A percentile compares a stretch with the other conserved stretches of the same genome.
Evolutionary conservation across 495 filamentous ascomycete genomes (phyloP).

Genomic region (Durotheca rogersii): DNA sequence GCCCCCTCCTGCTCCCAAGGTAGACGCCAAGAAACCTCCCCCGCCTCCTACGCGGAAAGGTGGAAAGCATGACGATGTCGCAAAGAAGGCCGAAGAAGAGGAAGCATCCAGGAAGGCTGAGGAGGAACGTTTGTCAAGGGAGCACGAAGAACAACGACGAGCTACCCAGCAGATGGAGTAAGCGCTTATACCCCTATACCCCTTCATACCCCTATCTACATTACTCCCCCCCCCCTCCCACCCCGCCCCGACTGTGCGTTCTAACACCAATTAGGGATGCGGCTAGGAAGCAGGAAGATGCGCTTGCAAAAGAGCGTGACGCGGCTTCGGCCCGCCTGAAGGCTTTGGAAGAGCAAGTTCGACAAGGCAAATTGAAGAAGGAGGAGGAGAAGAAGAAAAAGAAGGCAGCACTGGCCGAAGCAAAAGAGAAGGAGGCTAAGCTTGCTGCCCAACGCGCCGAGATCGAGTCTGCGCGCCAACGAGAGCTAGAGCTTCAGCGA

Average conservation of each 20-base stretch:
- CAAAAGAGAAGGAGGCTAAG: conserved; percentile 84
- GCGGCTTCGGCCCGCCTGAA: conserved; percentile 79
- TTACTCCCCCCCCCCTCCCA: too few relatives aligned
- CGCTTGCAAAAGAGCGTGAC: conserved; percentile 74
- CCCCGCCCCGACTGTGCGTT: too few relatives aligned
- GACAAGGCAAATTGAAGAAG: conserved; percentile 93
- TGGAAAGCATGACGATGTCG: conserved; percentile 60
- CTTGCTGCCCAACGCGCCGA: conserved; percentile 86
- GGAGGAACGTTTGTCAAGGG: conserved; percentile 58
- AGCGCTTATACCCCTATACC: conserved; percentile 39
- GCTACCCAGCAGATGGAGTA: conserved; percentile 82
- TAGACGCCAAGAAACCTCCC: conserved; percentile 73
- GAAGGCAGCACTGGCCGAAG: conserved; percentile 81
- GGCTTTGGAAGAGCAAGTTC: conserved; percentile 90
- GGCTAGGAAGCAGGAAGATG: conserved; percentile 72
- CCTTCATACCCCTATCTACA: conserved; percentile 23
- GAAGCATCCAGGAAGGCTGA: conserved; percentile 51
- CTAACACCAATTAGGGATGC: conserved; percentile 62
- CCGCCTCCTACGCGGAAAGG: conserved; percentile 80
- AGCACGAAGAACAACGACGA: conserved; percentile 76
- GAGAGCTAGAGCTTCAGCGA: conserved; percentile 81
- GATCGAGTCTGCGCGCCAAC: conserved; percentile 84
- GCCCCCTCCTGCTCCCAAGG: conserved; percentile 59
- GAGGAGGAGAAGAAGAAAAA: conserved; percentile 90
- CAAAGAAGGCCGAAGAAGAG: conserved; percentile 57